Evolutionary conservation across 2,329 filamentous ascomycete genomes (phyloP), one percentile per base, ranked within the genome.

Genomic region (Ophiocordyceps unilateralis): DNA sequence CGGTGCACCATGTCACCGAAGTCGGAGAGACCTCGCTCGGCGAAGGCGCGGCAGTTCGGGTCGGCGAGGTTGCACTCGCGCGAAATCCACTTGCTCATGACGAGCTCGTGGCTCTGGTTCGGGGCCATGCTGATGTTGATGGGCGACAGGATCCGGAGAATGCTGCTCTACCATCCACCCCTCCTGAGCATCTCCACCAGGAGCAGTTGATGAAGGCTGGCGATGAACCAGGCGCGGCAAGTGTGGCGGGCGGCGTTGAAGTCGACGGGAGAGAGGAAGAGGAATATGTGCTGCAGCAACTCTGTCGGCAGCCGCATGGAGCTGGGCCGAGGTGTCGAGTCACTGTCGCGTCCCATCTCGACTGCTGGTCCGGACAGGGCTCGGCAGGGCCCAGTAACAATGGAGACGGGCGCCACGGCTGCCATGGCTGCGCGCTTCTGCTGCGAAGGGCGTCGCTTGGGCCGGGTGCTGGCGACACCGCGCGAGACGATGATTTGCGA

Each of bases 181-280:
- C 68, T 61, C 49, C 63, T 66, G 39, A 80, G 52, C 70, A 78
- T 77, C 2, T 50, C 51, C 22, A 59, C 55, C 11, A 81, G 58
- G 2, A 81, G 49, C 2, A 51, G 57, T 37, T 58, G 56, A 41
- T 76, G 60, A n/a, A 81, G 54, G 41, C 74, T 72, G 20, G 66
- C 67, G 32, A 66, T 56, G 61, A 78, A 74, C 78, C 74, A 82
- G 30, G 58, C 56, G 39, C 69, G 67, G 51, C 76, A 82, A 17
- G 69, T 69, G 47, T 73, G 69, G 17, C 77, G 67, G 15, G 76
- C 74, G 43, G 72, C 64, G 50, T 82, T 70, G 53, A 79, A 81
- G 49, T 66, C 62, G 10, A 44, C 39, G 1, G 62, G 63, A 4
- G 47, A 39, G 5, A 67, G 54, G 8, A 53, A 46, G 12, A 34